phyloP scores from a whole-genome alignment of 768 basidiomycete species.

The Leccinum subtestaceum region DNA sequence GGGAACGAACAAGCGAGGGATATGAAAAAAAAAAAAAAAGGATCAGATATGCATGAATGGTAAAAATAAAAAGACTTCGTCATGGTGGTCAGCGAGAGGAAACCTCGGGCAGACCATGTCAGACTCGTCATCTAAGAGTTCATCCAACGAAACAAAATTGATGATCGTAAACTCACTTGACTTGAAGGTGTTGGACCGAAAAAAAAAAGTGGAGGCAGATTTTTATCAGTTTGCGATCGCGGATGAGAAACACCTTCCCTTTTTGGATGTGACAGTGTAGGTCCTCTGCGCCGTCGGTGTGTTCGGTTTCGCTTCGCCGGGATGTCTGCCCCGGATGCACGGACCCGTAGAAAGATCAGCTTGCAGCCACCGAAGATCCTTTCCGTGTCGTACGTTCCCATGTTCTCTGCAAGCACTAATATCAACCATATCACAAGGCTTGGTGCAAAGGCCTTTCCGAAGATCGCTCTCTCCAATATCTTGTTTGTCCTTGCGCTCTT shows the following conservation, averaged over 20 bases:
- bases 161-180: conserved; percentile 19
- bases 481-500: conserved; percentile 62
- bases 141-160: conserved; percentile 37
- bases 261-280: conserved; percentile 4
- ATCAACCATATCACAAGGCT: conserved; percentile 38
- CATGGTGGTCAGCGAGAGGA: conserved; percentile 53
- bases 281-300: too few species aligned
- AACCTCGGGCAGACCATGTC: conserved; percentile 58
- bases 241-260: conserved; percentile 21
- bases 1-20: conserved; percentile 2
- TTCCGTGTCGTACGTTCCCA: conserved; percentile 47
- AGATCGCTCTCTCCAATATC: conserved; percentile 54
- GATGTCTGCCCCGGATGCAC: conserved; percentile 67
- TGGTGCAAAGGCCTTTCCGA: conserved; percentile 50
- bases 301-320: conserved; percentile 12
- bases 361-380: conserved; percentile 55
- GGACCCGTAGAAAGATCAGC: conserved; percentile 62
- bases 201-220: conserved; percentile 7
- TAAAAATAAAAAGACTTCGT: conserved; percentile 61
- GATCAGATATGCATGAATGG: conserved; percentile 96
- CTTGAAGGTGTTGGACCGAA: conserved; percentile 3
- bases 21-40: not conserved
- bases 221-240: conserved; percentile 7
- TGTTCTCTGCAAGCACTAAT: not conserved
- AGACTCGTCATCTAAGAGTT: conserved; percentile 78